Evolutionary conservation across 306 rosid species (phyloP).

Genomic region (Cicer chorassanicum): DNA sequence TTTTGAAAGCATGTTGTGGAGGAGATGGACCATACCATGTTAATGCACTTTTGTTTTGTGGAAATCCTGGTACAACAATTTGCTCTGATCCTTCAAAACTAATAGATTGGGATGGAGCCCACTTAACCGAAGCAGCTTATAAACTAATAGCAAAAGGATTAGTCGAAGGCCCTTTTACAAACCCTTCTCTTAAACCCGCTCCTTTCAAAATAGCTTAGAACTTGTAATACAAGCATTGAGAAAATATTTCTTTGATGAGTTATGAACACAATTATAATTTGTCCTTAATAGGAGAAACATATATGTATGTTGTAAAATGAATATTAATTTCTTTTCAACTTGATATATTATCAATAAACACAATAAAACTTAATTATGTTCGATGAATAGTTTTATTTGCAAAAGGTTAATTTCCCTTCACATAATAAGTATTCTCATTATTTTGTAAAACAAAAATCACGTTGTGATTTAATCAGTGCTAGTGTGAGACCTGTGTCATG

Average conservation of each 20-base stretch:
- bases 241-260: background rate
- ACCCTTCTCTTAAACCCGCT: background rate
- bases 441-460: no score
- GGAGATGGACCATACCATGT: background rate
- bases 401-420: no score
- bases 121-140: background rate
- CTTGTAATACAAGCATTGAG: background rate
- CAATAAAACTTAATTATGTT: no score
- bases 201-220: background rate
- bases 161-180: background rate
- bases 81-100: background rate
- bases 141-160: background rate
- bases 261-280: background rate
- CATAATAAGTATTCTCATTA: no score
- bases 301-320: background rate
- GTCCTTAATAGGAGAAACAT: background rate
- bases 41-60: background rate
- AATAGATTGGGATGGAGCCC: background rate
- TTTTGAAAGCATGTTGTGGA: constrained; percentile 13
- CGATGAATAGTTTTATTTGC: no score
- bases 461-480: no score
- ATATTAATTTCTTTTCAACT: no score
- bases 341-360: no score
- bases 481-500: no score
- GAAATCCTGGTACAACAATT: background rate